Evolutionary conservation across 495 filamentous ascomycete species (phyloP).

Genomic region (Penicillium antarcticum): DNA sequence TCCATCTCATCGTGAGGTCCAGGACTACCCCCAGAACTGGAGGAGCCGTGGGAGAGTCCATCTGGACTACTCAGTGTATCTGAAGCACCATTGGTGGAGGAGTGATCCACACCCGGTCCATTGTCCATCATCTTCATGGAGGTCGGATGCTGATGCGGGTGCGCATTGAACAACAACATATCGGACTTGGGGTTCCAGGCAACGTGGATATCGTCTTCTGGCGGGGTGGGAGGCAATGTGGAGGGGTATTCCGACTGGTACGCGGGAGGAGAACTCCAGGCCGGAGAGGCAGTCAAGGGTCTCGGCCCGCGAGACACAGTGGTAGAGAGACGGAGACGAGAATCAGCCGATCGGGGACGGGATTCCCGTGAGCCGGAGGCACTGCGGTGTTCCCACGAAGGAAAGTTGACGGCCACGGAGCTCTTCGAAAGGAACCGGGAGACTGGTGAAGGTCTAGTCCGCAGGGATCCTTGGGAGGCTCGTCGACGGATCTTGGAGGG

Average conservation of each 20-base stretch:
- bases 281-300: conserved; percentile 28
- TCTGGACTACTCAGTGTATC: conserved; percentile 35
- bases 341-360: conserved; percentile 34
- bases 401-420: conserved; percentile 36
- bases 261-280: conserved; percentile 27
- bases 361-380: conserved; percentile 27
- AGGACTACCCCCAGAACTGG: conserved; percentile 36
- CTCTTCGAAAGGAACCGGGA: conserved; percentile 41
- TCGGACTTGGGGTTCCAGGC: conserved; percentile 36
- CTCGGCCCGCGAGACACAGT: conserved; percentile 34
- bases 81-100: conserved; percentile 21
- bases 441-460: conserved; percentile 37
- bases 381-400: conserved; percentile 39
- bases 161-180: conserved; percentile 34
- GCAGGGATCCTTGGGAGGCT: conserved; percentile 41
- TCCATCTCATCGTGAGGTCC: conserved; percentile 39
- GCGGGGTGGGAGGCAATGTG: conserved; percentile 39
- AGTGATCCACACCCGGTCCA: conserved; percentile 32
- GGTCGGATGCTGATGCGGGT: conserved; percentile 25
- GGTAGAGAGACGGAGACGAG: conserved; percentile 35
- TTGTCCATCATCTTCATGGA: conserved; percentile 36
- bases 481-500: conserved; percentile 34
- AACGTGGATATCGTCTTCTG: conserved; percentile 42
- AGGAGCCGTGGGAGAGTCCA: conserved; percentile 32
- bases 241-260: conserved; percentile 34